phyloP scores from a whole-genome alignment of 2,329 filamentous ascomycete species.

The Sporothrix inflata region DNA sequence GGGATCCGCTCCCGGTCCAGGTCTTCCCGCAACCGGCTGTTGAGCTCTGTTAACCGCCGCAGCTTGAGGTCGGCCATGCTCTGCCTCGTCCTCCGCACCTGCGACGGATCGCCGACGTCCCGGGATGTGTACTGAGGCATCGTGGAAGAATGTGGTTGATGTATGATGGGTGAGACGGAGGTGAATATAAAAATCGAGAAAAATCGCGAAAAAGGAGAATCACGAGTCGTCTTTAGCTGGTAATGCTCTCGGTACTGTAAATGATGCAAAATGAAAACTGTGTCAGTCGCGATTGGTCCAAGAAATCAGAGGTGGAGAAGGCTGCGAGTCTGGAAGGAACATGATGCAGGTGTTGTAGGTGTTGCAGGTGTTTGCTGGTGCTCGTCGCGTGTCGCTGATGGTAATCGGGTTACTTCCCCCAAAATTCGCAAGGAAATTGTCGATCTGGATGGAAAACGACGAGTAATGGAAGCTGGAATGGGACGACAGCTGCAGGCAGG shows the following conservation, averaged over 20 bases:
- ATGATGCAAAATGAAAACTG: neutral
- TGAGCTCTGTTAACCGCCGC: conserved; percentile 92
- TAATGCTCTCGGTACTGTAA: conserved; percentile 10
- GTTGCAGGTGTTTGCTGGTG: conserved; percentile 7
- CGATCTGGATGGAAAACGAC: neutral
- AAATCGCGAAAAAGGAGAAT: neutral
- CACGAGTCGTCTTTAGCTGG: neutral
- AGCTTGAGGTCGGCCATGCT: conserved; percentile 99
- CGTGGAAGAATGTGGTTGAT: conserved; percentile 38
- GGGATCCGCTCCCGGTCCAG: conserved; percentile 93
- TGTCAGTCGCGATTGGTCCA: conserved; percentile 17
- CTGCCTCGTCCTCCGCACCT: conserved; percentile 92
- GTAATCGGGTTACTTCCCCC: neutral
- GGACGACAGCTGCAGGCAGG: conserved; percentile 22
- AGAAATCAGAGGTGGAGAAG: conserved; percentile 2
- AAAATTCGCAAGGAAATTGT: conserved; percentile 12
- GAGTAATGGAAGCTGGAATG: neutral
- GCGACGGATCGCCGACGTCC: conserved; percentile 68
- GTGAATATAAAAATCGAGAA: neutral
- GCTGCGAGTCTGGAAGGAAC: neutral
- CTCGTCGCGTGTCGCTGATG: neutral
- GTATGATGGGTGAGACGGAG: neutral
- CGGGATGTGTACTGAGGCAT: conserved; percentile 71
- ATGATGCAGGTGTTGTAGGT: conserved; percentile 18
- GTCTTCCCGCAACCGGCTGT: conserved; percentile 93